phyloP scores from a whole-genome alignment of 306 rosid species.

The Quillaja saponaria region DNA sequence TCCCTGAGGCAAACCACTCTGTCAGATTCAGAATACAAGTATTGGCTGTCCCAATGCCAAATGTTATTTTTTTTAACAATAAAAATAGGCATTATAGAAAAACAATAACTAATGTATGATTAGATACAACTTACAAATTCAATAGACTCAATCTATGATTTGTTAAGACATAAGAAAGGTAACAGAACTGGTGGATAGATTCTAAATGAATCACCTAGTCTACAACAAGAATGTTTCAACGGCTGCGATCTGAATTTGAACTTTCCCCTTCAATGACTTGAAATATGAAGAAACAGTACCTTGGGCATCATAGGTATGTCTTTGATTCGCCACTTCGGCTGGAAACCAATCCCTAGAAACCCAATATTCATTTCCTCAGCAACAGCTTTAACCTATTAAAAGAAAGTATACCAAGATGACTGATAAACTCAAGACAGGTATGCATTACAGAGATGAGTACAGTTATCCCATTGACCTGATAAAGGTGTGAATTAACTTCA shows the following conservation, averaged over 20 bases:
- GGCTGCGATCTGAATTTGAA: not conserved
- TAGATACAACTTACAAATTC: not conserved
- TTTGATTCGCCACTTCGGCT: conserved; percentile 86
- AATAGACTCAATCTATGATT: too few species aligned
- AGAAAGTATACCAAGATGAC: conserved; percentile 20
- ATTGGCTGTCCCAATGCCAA: conserved; percentile 24
- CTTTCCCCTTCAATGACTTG: conserved; percentile 15
- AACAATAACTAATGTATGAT: not conserved
- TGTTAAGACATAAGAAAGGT: not conserved
- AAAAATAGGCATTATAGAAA: not conserved
- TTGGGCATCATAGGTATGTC: conserved; percentile 98
- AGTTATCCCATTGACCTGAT: conserved; percentile 58
- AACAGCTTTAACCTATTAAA: conserved; percentile 84
- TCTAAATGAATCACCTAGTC: not conserved
- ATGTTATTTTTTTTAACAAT: too few species aligned
- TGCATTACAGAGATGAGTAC: not conserved
- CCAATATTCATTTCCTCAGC: conserved; percentile 99
- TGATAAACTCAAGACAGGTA: conserved; percentile 22
- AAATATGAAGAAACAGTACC: conserved; percentile 47
- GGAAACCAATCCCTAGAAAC: conserved; percentile 97
- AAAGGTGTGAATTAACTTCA: conserved; percentile 93
- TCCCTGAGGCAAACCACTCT: conserved; percentile 63
- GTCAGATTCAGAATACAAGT: conserved; percentile 43
- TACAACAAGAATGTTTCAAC: not conserved
- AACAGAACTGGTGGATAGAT: not conserved